Conservation (phyloP, 805 yeast species). For the Hanseniaspora vineae region DNA sequence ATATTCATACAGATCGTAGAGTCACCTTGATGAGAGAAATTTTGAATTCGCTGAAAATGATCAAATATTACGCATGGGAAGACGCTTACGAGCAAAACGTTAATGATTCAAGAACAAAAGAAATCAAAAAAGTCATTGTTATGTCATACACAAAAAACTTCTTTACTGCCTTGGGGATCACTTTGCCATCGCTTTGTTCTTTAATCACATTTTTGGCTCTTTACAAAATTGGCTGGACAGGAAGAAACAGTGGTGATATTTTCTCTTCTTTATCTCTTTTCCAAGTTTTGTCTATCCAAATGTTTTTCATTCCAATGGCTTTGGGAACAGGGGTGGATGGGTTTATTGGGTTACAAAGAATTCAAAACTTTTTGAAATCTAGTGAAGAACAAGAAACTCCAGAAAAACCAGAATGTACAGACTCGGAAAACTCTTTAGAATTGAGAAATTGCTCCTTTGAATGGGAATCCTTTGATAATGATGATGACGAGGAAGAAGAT, state of each 20-base stretch:
- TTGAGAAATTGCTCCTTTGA: constrained; percentile 4
- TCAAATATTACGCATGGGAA: constrained; percentile 84
- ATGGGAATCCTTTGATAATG: constrained; percentile 5
- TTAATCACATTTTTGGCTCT: constrained; percentile 36
- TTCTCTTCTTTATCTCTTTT: constrained; percentile 53
- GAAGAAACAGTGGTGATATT: constrained; percentile 30
- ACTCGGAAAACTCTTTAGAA: background rate
- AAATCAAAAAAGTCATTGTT: constrained; percentile 28
- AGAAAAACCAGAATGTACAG: background rate
- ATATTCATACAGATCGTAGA: constrained; percentile 49
- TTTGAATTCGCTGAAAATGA: constrained; percentile 47
- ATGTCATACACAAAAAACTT: constrained; percentile 38
- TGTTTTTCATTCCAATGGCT: constrained; percentile 32
- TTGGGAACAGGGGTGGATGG: constrained; percentile 31
- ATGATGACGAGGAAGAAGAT: constrained; percentile 5
- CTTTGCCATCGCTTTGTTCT: constrained; percentile 40
- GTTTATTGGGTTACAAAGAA: constrained; percentile 25
- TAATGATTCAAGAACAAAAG: constrained; percentile 38
- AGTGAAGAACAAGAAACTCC: constrained; percentile 22
- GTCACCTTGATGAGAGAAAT: constrained; percentile 51
- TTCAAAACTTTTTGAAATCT: constrained; percentile 24
- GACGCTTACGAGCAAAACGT: constrained; percentile 49
- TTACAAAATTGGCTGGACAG: constrained; percentile 25
- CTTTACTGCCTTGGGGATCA: constrained; percentile 37
- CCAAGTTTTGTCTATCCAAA: constrained; percentile 38